Conservation (phyloP, 1,284 basidiomycete genomes). For the Malassezia japonica region DNA sequence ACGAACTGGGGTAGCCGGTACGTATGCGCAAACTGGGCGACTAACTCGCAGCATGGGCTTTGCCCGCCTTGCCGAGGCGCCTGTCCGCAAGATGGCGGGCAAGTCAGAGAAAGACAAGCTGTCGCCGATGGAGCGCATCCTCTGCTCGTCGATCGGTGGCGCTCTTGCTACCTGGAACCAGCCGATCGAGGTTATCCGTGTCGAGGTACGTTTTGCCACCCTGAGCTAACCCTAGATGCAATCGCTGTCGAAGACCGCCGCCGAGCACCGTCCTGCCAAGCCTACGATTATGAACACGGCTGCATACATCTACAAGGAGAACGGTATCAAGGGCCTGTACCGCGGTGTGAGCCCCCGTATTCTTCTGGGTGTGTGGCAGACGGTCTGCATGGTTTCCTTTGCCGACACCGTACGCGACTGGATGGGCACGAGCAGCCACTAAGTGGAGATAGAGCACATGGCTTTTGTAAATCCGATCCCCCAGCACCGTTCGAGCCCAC, state of each 20-base stretch:
- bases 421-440: conserved; percentile 2
- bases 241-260: conserved; percentile 77
- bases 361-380: conserved; percentile 91
- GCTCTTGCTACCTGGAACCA: conserved; percentile 99
- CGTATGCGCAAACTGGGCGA: conserved; percentile 44
- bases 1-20: conserved; percentile 98
- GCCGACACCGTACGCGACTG: conserved; percentile 68
- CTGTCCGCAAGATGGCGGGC: conserved; percentile 68
- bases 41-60: conserved; percentile 70
- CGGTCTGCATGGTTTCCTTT: conserved; percentile 93
- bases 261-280: conserved; percentile 69
- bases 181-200: conserved; percentile 91
- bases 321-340: conserved; percentile 92
- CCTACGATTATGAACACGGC: conserved; percentile 80
- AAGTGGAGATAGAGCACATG: too few relatives aligned
- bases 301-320: conserved; percentile 85
- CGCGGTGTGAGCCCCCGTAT: conserved; percentile 94
- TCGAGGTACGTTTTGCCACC: conserved; percentile 53
- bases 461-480: too few relatives aligned
- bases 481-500: too few relatives aligned
- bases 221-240: conserved; percentile 64
- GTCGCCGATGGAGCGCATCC: conserved; percentile 72
- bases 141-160: conserved; percentile 79
- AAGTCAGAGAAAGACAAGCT: conserved; percentile 65
- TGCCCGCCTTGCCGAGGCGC: conserved; percentile 77